Percentiles rank a stretch among this genome's conserved stretches.
Conservation (phyloP, 192 early-diverging fungal genomes). For the Allomyces javanicus region DNA sequence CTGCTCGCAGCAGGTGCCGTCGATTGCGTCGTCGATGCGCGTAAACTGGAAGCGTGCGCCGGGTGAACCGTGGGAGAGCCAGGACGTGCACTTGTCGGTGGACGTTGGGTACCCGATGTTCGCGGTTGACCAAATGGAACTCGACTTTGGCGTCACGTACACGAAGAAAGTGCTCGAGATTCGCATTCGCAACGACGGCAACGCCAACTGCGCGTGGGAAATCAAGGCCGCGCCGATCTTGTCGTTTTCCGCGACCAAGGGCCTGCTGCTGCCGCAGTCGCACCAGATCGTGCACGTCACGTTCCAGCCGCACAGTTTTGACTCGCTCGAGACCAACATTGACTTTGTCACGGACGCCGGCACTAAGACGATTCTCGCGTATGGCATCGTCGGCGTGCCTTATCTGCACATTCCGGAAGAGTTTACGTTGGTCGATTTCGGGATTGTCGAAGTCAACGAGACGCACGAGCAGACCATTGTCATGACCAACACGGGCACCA, state of each 20-base stretch:
- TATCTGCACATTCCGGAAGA: slow-evolving; percentile 26
- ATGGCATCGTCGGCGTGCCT: slow-evolving; percentile 38
- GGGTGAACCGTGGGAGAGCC: slow-evolving; percentile 18
- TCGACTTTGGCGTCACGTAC: slow-evolving; percentile 42
- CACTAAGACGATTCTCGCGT: slow-evolving; percentile 23
- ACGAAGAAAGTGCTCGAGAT: slow-evolving; percentile 31
- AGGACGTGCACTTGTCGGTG: slow-evolving; percentile 21
- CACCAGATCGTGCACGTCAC: slow-evolving; percentile 17
- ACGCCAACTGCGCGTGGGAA: slow-evolving; percentile 34
- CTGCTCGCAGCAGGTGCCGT: slow-evolving; percentile 14
- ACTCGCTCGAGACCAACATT: slow-evolving; percentile 18
- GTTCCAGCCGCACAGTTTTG: slow-evolving; percentile 23
- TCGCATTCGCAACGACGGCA: slow-evolving; percentile 28
- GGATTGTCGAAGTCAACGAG: slow-evolving; percentile 30
- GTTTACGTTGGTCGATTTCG: slow-evolving; percentile 22
- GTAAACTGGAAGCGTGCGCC: slow-evolving; percentile 28
- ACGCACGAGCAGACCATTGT: slow-evolving; percentile 16
- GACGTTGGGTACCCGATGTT: slow-evolving; percentile 33
- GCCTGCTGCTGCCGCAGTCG: neutral
- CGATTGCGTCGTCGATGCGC: slow-evolving; percentile 9
- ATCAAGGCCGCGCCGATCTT: slow-evolving; percentile 6
- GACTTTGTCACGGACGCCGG: slow-evolving; percentile 37
- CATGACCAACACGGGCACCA: slow-evolving; percentile 27
- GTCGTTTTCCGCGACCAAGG: neutral
- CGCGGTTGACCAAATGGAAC: slow-evolving; percentile 22